These are phyloP conservation scores for Musa beccarii DNA, from an alignment of 176 grass and related monocot species.

Conservation along the genomic window DNA sequence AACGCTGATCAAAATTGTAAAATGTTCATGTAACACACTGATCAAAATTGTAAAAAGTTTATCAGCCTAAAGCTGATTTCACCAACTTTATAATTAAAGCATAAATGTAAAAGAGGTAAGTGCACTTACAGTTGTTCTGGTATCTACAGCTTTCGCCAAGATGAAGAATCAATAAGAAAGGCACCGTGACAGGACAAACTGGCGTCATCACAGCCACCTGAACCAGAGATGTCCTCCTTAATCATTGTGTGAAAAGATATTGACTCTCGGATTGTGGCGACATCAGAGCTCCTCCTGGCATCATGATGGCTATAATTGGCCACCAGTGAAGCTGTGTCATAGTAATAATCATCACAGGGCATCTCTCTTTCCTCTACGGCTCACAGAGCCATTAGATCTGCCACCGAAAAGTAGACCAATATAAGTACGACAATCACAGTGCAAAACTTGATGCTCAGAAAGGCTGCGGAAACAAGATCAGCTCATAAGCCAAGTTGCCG, in stretches of 20 bases:
- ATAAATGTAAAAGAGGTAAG: no score
- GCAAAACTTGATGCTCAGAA: constrained; percentile 51
- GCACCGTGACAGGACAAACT: constrained; percentile 28
- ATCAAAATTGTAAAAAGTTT: no score
- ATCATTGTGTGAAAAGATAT: constrained; percentile 92
- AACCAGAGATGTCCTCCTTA: constrained; percentile 45
- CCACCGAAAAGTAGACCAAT: constrained; percentile 68
- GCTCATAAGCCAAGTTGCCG: constrained; percentile 43
- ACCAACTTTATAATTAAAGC: no score
- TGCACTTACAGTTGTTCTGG: no score
- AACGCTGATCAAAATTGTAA: no score
- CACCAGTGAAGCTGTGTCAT: constrained; percentile 51
- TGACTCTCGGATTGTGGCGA: constrained; percentile 63
- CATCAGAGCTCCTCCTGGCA: constrained; percentile 59
- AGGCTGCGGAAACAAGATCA: constrained; percentile 51
- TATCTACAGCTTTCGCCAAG: no score
- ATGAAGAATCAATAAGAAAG: background rate
- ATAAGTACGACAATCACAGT: constrained; percentile 54
- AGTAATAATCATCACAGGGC: constrained; percentile 73
- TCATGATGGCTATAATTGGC: constrained; percentile 57
- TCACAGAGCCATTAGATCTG: constrained; percentile 54
- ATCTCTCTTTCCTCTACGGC: constrained; percentile 45
- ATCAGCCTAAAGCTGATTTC: constrained; percentile 22
- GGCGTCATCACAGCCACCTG: constrained; percentile 37
- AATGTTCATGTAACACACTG: no score